Percentiles rank a stretch among this genome's conserved stretches.
These are phyloP conservation scores for Liquidambar formosana DNA, from an alignment of 164 flowering plant genomes.

Conservation along the genomic window DNA sequence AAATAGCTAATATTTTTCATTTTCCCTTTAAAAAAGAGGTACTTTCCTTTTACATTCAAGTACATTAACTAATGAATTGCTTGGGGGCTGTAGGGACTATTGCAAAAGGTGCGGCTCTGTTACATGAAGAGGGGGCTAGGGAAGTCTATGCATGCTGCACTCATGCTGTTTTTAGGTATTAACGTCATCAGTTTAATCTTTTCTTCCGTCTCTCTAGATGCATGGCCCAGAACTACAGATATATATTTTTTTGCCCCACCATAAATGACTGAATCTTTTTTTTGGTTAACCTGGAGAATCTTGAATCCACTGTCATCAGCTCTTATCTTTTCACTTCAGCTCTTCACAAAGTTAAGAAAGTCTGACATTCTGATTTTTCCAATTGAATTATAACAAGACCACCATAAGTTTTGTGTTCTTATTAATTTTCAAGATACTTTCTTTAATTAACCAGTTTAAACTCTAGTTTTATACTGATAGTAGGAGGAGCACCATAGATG, in stretches of 20 bases:
- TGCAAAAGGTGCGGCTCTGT: constrained; percentile 71
- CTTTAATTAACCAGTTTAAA: background rate
- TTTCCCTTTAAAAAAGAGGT: no score
- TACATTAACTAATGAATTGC: constrained; percentile 5
- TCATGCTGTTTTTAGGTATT: constrained; percentile 83
- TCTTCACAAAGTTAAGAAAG: no score
- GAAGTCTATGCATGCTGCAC: constrained; percentile 90
- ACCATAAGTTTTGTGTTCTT: no score
- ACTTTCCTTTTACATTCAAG: background rate
- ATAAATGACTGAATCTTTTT: no score
- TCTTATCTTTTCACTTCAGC: no score
- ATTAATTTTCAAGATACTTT: background rate
- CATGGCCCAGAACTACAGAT: no score
- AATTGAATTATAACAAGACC: no score
- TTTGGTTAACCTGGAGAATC: no score
- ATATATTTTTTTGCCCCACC: no score
- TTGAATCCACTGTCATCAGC: no score
- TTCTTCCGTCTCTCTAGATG: background rate
- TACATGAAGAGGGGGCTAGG: constrained; percentile 82
- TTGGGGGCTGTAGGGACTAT: constrained; percentile 55
- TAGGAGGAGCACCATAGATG: background rate
- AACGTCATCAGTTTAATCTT: background rate
- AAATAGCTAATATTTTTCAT: background rate
- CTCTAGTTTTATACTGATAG: background rate
- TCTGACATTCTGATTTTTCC: no score